Evolutionary conservation across 768 basidiomycete species (phyloP), one percentile per base, ranked within the genome.

Genomic region (Russula sp.): DNA sequence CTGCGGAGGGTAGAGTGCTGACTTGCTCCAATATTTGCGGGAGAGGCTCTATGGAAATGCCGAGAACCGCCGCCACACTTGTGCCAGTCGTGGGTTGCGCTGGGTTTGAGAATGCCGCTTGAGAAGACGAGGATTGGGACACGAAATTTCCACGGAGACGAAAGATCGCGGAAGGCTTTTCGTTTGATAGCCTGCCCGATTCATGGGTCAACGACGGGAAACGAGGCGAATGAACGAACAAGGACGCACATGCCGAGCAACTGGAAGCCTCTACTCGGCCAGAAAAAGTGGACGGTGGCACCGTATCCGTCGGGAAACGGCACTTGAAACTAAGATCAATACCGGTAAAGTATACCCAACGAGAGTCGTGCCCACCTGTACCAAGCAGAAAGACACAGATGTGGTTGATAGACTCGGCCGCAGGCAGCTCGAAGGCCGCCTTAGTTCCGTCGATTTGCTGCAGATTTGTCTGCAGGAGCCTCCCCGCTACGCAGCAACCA

Each of bases 141-240:
- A 76, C 77, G 70, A 84, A 87, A 11, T 82, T 82, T 8, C 87
- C 85, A 4, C 86, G 82, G 27, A 93, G 78, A 27, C 91, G 89
- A 75, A 93, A 93, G 70, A 94, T 91, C 0, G 91, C 89, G 11
- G 90, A 91, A 0, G 91, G 91, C 71, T 93, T 93, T 37, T 92
- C 90, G 71, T 93, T 93, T 14, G 91, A 91, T 31, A 95, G 79
- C 85, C 91, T 94, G 66, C 13, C 39, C 27, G 57, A 58, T 48
- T 48, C 20, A 50, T 42, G n/a, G 18, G 39, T 32, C 11, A 32
- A 62, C 31, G 7, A 34, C 6, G 18, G 56, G 37, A 34, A 44
- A 42, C 16, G 57, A 56, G 13, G 32, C 14, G 39, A 45, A 20
- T 18, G 32, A 53, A 16, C 18, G 3, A 35, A 47, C 35, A 44